phyloP scores from a whole-genome alignment of 345 rosid genomes.

The Tarenaya hassleriana region DNA sequence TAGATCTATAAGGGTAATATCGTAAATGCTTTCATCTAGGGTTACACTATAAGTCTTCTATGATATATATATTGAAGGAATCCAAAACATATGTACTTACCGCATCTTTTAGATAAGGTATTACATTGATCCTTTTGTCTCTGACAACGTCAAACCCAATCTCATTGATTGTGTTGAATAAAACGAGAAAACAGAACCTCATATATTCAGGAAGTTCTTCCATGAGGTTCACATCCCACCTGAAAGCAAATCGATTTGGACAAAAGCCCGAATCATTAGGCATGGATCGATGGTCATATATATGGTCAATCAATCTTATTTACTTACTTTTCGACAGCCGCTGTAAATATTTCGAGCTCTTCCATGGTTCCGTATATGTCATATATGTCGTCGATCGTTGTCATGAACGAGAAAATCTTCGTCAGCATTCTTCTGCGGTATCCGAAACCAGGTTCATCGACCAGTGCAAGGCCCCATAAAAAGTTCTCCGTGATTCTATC shows the following conservation, averaged over 20 bases:
- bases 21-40: too few species aligned
- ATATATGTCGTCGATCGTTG: conserved; percentile 34
- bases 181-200: conserved; percentile 30
- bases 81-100: too few species aligned
- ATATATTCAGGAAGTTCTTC: conserved; percentile 38
- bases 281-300: too few species aligned
- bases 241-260: not conserved
- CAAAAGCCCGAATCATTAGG: too few species aligned
- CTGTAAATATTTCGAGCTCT: conserved; percentile 32
- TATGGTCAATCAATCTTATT: too few species aligned
- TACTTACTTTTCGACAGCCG: conserved; percentile 18
- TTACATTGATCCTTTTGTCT: conserved; percentile 25
- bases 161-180: conserved; percentile 29
- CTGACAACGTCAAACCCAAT: conserved; percentile 25
- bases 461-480: conserved; percentile 29
- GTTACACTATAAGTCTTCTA: too few species aligned
- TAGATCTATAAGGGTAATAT: too few species aligned
- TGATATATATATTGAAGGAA: too few species aligned
- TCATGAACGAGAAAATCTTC: conserved; percentile 21
- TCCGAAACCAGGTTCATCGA: conserved; percentile 24
- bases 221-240: conserved; percentile 32
- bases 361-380: conserved; percentile 38
- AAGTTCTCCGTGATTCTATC: conserved; percentile 34
- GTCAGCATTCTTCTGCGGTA: conserved; percentile 26
- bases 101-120: conserved; percentile 30